Evolutionary conservation across 176 grass and related monocot genomes (phyloP).

Genomic region (Carex parvula): DNA sequence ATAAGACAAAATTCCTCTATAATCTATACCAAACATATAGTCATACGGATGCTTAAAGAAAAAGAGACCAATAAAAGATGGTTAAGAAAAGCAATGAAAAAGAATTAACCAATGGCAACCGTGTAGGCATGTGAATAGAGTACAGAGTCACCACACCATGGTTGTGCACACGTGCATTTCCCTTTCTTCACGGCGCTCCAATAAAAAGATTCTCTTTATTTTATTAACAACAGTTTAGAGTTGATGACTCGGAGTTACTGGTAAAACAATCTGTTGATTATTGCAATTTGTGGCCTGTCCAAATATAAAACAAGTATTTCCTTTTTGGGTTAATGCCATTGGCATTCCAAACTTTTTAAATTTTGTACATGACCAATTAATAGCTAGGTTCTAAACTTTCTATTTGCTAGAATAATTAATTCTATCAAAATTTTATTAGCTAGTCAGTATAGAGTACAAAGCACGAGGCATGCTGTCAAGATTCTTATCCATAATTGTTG

Average conservation of each 20-base stretch:
- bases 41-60: not conserved
- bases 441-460: slow-evolving; percentile 7
- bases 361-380: not conserved
- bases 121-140: slow-evolving; percentile 13
- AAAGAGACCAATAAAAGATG: not conserved
- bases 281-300: not conserved
- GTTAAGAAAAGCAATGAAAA: not conserved
- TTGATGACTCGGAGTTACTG: not conserved
- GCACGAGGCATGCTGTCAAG: not conserved
- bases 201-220: slow-evolving; percentile 7
- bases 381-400: not conserved
- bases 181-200: slow-evolving; percentile 17
- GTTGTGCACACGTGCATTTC: not conserved
- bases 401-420: not conserved
- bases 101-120: not conserved
- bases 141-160: not conserved
- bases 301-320: not conserved
- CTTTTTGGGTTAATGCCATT: not conserved
- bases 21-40: not conserved
- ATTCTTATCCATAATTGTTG: not conserved
- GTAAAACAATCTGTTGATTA: not conserved
- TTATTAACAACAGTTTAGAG: not conserved
- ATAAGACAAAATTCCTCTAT: not conserved
- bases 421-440: not conserved
- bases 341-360: not conserved